Evolutionary conservation across 179 eudicot species (phyloP).

Genomic region (Monotropa hypopitys): DNA sequence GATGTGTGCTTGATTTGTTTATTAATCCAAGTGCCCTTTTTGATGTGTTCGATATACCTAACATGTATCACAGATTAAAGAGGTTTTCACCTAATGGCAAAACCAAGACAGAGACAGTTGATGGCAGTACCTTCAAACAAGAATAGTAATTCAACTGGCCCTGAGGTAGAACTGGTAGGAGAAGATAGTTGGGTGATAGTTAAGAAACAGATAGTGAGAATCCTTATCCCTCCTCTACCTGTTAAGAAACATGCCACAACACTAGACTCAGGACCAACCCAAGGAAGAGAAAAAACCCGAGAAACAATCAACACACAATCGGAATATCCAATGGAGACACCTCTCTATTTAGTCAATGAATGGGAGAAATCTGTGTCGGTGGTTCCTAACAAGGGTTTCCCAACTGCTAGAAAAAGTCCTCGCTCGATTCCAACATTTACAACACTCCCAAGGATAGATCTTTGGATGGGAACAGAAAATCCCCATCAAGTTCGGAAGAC

Average conservation of each 20-base stretch:
- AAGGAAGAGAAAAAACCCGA: slow-evolving; percentile 11
- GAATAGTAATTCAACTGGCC: slow-evolving; percentile 14
- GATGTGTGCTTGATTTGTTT: background rate
- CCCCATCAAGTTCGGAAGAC: slow-evolving; percentile 9
- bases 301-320: slow-evolving; percentile 12
- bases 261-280: slow-evolving; percentile 21
- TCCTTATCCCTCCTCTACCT: slow-evolving; percentile 55
- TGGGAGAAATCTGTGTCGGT: slow-evolving; percentile 16
- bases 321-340: slow-evolving; percentile 14
- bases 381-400: slow-evolving; percentile 19
- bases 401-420: slow-evolving; percentile 12
- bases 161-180: slow-evolving; percentile 11
- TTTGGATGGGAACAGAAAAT: slow-evolving; percentile 5
- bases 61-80: background rate
- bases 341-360: slow-evolving; percentile 8
- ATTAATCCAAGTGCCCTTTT: background rate
- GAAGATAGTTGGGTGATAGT: slow-evolving; percentile 74
- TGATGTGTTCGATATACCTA: background rate
- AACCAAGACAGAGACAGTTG: slow-evolving; percentile 24
- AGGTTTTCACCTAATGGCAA: slow-evolving; percentile 23
- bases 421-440: slow-evolving; percentile 10
- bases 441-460: slow-evolving; percentile 10
- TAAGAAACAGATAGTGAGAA: slow-evolving; percentile 61
- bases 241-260: slow-evolving; percentile 14
- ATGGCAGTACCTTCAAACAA: slow-evolving; percentile 17